Conservation (phyloP, 2,329 filamentous ascomycete species). For the Calonectria ilicicola region DNA sequence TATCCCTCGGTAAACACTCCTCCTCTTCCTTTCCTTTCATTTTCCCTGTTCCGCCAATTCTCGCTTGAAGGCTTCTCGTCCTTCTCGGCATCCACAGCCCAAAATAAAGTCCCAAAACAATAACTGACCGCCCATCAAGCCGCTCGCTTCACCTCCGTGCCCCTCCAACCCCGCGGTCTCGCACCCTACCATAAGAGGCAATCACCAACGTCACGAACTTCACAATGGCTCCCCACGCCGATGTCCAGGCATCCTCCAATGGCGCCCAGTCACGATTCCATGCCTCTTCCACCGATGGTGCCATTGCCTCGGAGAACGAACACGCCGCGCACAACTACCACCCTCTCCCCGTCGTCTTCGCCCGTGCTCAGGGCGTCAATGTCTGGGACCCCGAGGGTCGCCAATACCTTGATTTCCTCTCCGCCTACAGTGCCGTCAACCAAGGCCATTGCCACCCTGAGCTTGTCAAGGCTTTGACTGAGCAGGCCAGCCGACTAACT, state of each 20-base stretch:
- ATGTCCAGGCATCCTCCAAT: conserved; percentile 49
- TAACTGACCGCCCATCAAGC: conserved; percentile 8
- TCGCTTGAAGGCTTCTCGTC: background rate
- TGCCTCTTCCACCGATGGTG: conserved; percentile 80
- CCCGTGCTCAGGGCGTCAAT: conserved; percentile 83
- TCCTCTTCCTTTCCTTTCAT: background rate
- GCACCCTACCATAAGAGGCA: conserved; percentile 1
- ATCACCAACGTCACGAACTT: conserved; percentile 12
- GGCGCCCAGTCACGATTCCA: conserved; percentile 67
- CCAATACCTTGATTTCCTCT: conserved; percentile 97
- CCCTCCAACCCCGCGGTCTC: conserved; percentile 13
- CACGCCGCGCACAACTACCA: conserved; percentile 99
- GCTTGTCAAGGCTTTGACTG: conserved; percentile 88
- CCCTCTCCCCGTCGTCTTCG: conserved; percentile 93
- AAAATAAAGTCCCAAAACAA: background rate
- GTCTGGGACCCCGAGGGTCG: conserved; percentile 98
- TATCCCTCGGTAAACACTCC: background rate
- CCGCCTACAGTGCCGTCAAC: conserved; percentile 97
- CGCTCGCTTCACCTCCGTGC: background rate
- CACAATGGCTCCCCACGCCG: conserved; percentile 71
- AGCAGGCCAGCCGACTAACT: conserved; percentile 90
- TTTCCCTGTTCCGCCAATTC: too few relatives aligned
- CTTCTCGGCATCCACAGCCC: background rate
- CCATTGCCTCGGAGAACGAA: conserved; percentile 84
- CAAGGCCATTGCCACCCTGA: conserved; percentile 98